phyloP scores from a whole-genome alignment of 2,329 filamentous ascomycete genomes.

The Monilinia fructicola region DNA sequence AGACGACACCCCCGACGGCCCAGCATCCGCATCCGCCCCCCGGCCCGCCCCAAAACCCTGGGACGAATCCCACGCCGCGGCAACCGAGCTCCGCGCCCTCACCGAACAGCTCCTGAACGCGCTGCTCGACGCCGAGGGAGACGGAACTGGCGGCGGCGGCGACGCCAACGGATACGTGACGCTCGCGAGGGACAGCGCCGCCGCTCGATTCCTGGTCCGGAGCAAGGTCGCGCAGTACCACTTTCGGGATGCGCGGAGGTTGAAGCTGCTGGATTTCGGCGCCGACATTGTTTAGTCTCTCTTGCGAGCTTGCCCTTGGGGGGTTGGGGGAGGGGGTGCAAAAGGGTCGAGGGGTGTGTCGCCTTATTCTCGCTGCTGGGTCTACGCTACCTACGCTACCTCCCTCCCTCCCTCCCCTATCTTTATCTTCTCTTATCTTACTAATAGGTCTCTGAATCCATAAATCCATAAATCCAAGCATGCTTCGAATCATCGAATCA shows the following conservation, averaged over 20 bases:
- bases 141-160: slow-evolving; percentile 54
- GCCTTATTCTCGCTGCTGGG: no score
- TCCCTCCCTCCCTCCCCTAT: no score
- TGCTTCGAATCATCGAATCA: no score
- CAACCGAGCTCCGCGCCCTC: slow-evolving; percentile 60
- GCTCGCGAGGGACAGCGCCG: slow-evolving; percentile 60
- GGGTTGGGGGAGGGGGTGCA: no score
- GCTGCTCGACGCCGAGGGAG: slow-evolving; percentile 54
- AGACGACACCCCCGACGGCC: no score
- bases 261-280: slow-evolving; percentile 65
- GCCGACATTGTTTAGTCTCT: no score
- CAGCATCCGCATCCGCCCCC: slow-evolving; percentile 23
- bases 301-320: no score
- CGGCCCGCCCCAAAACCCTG: slow-evolving; percentile 16
- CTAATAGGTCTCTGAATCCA: no score
- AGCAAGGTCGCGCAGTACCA: slow-evolving; percentile 67
- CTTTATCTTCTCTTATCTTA: no score
- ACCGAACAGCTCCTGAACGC: slow-evolving; percentile 61
- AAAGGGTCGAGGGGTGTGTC: no score
- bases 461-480: no score
- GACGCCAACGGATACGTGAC: slow-evolving; percentile 62
- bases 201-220: slow-evolving; percentile 62
- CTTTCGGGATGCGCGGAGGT: slow-evolving; percentile 58
- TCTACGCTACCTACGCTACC: no score
- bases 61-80: slow-evolving; percentile 44